A percentile compares a stretch with the other conserved stretches of the same genome.
phyloP scores from a whole-genome alignment of 2,329 filamentous ascomycete genomes.

The Paecilomyces formosus region DNA sequence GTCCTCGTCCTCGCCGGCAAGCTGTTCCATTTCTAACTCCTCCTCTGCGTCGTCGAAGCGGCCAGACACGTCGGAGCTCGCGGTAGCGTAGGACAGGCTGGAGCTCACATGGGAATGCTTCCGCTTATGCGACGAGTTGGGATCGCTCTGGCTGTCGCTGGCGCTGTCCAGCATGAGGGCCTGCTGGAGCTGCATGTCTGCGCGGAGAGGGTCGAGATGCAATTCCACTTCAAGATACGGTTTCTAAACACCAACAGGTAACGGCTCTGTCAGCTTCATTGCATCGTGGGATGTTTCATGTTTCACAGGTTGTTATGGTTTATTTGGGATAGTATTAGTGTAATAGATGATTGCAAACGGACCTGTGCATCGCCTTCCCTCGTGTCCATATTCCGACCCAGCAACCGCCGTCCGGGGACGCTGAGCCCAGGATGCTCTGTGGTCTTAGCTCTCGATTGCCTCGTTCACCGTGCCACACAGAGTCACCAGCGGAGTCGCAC shows the following conservation, averaged over 20 bases:
- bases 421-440: background rate
- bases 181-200: slow-evolving; percentile 16
- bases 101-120: slow-evolving; percentile 21
- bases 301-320: background rate
- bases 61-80: slow-evolving; percentile 23
- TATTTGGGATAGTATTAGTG: background rate
- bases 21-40: slow-evolving; percentile 14
- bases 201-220: slow-evolving; percentile 12
- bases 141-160: slow-evolving; percentile 5
- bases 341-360: background rate
- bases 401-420: background rate
- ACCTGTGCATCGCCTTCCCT: background rate
- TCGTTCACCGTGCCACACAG: background rate
- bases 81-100: slow-evolving; percentile 9
- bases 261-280: background rate
- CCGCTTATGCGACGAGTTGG: slow-evolving; percentile 15
- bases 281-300: background rate
- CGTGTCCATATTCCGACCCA: background rate
- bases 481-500: background rate
- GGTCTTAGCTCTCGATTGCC: background rate
- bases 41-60: slow-evolving; percentile 29
- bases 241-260: background rate
- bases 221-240: slow-evolving; percentile 9
- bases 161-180: slow-evolving; percentile 11
- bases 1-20: slow-evolving; percentile 9